Evolutionary conservation across 768 basidiomycete species (phyloP).

Genomic region (Mycena albidolilacea): DNA sequence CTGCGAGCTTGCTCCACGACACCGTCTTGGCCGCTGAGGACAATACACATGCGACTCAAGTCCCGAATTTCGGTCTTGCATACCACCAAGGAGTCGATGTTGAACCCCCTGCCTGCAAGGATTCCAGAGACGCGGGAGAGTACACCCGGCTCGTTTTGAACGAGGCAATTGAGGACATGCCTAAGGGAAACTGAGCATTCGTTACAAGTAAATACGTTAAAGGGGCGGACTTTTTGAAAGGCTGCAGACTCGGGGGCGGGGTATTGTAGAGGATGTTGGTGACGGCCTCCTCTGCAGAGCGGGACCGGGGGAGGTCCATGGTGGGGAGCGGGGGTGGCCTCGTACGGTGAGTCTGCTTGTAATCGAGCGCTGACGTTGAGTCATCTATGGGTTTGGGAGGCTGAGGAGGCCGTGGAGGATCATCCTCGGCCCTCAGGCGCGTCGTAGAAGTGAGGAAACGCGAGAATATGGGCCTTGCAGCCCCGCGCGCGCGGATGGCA

Average conservation of each 20-base stretch:
- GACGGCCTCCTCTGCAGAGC: slow-evolving; percentile 95
- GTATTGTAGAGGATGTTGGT: slow-evolving; percentile 98
- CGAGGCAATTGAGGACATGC: slow-evolving; percentile 96
- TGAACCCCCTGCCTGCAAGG: slow-evolving; percentile 96
- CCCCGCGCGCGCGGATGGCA: slow-evolving; percentile 50
- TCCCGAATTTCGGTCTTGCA: slow-evolving; percentile 98
- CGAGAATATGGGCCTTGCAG: slow-evolving; percentile 44
- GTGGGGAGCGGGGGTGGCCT: slow-evolving; percentile 89
- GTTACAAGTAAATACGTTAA: background rate
- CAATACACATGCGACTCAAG: slow-evolving; percentile 97
- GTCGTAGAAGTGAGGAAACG: slow-evolving; percentile 58
- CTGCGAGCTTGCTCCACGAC: slow-evolving; percentile 97
- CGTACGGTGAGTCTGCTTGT: slow-evolving; percentile 80
- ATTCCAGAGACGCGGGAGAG: slow-evolving; percentile 98
- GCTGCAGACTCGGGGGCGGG: slow-evolving; percentile 90
- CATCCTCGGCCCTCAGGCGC: slow-evolving; percentile 48
- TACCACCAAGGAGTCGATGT: slow-evolving; percentile 98
- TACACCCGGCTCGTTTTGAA: slow-evolving; percentile 99
- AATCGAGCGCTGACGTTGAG: slow-evolving; percentile 95
- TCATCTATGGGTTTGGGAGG: slow-evolving; percentile 90
- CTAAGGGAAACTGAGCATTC: slow-evolving; percentile 56
- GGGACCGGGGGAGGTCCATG: slow-evolving; percentile 86
- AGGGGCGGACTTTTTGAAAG: slow-evolving; percentile 86
- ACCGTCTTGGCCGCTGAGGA: slow-evolving; percentile 95
- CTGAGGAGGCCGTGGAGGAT: slow-evolving; percentile 64